Conservation (phyloP, 2,329 filamentous ascomycete genomes). For the Paraphoma sp. region DNA sequence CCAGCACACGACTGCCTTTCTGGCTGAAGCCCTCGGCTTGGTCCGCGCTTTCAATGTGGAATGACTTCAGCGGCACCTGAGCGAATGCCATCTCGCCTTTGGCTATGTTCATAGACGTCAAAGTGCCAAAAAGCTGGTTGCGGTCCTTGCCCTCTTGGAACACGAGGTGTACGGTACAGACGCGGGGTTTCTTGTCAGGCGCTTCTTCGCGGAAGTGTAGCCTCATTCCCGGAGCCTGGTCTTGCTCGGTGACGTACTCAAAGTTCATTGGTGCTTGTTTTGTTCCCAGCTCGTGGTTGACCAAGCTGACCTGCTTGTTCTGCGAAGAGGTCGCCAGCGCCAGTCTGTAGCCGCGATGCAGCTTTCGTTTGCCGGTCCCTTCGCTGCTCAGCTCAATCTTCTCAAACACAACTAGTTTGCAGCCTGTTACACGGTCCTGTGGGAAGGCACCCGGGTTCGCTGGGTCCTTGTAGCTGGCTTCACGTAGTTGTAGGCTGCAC, state of each 20-base stretch:
- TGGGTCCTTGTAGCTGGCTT: conserved; percentile 82
- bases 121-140: conserved; percentile 71
- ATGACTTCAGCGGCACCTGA: conserved; percentile 70
- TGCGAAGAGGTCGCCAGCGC: conserved; percentile 78
- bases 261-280: conserved; percentile 75
- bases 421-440: conserved; percentile 73
- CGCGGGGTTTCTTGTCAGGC: conserved; percentile 53
- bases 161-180: conserved; percentile 75
- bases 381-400: conserved; percentile 71
- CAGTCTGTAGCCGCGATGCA: conserved; percentile 81
- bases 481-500: conserved; percentile 72
- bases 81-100: conserved; percentile 73
- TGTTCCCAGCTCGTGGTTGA: conserved; percentile 70
- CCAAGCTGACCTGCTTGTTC: conserved; percentile 77
- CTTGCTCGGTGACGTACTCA: conserved; percentile 64
- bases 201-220: conserved; percentile 69
- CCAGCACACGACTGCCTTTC: conserved; percentile 50
- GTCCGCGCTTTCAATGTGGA: conserved; percentile 67
- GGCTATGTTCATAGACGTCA: conserved; percentile 74
- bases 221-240: conserved; percentile 73
- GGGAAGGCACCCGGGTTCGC: conserved; percentile 76
- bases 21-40: conserved; percentile 53
- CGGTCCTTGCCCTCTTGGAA: conserved; percentile 78
- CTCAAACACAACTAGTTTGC: conserved; percentile 79
- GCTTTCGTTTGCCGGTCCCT: conserved; percentile 72